Evolutionary conservation across 305 asterid genomes (phyloP).

Genomic region (Fraxinus greggii): DNA sequence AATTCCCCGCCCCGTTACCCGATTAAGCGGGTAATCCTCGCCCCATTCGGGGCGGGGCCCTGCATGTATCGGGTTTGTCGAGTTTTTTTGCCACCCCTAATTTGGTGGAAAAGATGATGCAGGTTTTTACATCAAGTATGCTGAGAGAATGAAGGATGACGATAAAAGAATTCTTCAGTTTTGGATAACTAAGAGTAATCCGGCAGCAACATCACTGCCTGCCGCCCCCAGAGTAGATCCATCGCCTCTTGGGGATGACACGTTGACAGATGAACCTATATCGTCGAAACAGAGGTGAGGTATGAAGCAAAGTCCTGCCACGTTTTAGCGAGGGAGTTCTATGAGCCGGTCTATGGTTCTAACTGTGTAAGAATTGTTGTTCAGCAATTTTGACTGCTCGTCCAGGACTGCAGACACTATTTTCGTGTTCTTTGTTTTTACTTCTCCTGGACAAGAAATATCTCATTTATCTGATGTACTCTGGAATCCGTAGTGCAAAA

Average conservation of each 20-base stretch:
- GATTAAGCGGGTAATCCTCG: no score
- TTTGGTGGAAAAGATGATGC: constrained; percentile 73
- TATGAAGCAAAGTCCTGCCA: background rate
- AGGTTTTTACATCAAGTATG: constrained; percentile 71
- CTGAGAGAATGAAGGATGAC: constrained; percentile 86
- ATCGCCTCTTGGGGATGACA: constrained; percentile 20
- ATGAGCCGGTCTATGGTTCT: background rate
- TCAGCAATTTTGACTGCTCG: background rate
- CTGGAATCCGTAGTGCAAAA: background rate
- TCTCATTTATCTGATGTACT: background rate
- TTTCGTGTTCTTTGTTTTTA: background rate
- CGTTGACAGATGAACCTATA: constrained; percentile 25
- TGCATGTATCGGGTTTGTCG: no score
- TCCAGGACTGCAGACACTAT: background rate
- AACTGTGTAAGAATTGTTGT: background rate
- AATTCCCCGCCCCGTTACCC: no score
- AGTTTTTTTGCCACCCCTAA: no score
- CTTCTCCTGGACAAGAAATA: background rate
- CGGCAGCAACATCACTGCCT: constrained; percentile 26
- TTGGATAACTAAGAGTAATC: constrained; percentile 38
- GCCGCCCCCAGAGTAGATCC: constrained; percentile 26
- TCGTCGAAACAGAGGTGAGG: constrained; percentile 18
- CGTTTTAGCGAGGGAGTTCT: background rate
- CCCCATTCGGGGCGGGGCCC: no score
- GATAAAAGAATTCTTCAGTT: constrained; percentile 50